These are phyloP conservation scores for Jackrogersella multiformis DNA, from an alignment of 495 filamentous ascomycete species.

Conservation along the genomic window DNA sequence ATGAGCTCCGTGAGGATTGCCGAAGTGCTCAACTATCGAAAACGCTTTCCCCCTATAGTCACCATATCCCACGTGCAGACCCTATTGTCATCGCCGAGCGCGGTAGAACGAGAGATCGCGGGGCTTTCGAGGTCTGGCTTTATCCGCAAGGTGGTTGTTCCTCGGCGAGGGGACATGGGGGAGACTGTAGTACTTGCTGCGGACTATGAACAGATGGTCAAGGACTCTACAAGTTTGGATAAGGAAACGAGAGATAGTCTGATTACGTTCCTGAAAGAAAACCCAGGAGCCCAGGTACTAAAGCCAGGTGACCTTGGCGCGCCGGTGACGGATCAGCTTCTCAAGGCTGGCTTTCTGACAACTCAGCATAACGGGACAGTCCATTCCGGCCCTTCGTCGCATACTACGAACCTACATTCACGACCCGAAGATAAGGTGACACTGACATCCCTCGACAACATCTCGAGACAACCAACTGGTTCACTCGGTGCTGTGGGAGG, in stretches of 20 bases:
- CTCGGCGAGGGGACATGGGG: constrained; percentile 71
- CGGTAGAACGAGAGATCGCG: constrained; percentile 77
- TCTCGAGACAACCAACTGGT: constrained; percentile 69
- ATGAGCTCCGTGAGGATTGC: constrained; percentile 79
- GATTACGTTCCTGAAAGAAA: constrained; percentile 60
- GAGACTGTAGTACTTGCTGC: constrained; percentile 73
- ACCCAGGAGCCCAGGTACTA: constrained; percentile 65
- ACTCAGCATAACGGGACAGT: constrained; percentile 57
- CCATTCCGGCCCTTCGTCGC: constrained; percentile 56
- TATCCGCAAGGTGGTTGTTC: constrained; percentile 72
- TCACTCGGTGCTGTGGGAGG: constrained; percentile 71
- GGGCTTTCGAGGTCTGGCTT: constrained; percentile 67
- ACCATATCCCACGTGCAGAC: constrained; percentile 78
- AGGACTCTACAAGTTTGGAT: constrained; percentile 54
- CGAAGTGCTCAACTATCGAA: constrained; percentile 73
- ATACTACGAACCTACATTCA: constrained; percentile 48
- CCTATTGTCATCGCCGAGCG: constrained; percentile 70
- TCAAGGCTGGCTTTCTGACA: constrained; percentile 78
- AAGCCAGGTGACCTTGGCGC: constrained; percentile 56
- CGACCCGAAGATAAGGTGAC: constrained; percentile 63
- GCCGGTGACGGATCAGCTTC: constrained; percentile 65
- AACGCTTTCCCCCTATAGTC: constrained; percentile 72
- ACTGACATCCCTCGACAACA: constrained; percentile 61
- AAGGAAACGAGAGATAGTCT: constrained; percentile 65
- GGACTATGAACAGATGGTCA: constrained; percentile 70